Percentiles rank a stretch among this genome's conserved stretches.
phyloP scores from a whole-genome alignment of 345 rosid genomes.

The Bretschneidera sinensis region DNA sequence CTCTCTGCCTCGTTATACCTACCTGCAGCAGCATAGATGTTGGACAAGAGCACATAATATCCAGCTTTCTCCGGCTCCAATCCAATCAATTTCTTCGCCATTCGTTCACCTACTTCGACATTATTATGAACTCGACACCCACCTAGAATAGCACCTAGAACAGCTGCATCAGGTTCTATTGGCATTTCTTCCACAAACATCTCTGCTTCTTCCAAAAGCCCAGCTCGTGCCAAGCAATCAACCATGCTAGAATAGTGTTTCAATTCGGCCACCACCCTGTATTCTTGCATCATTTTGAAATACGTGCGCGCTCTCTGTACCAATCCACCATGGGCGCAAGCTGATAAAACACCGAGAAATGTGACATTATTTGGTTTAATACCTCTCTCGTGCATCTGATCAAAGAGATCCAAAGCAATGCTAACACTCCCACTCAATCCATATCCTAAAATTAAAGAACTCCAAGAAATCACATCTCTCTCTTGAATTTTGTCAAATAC shows the following conservation, averaged over 20 bases:
- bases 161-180: conserved; percentile 54
- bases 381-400: conserved; percentile 29
- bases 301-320: conserved; percentile 37
- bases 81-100: conserved; percentile 44
- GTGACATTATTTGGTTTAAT: conserved; percentile 53
- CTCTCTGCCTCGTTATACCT: conserved; percentile 52
- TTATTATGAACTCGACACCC: conserved; percentile 55
- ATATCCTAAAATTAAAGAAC: conserved; percentile 55
- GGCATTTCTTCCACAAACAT: conserved; percentile 49
- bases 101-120: conserved; percentile 52
- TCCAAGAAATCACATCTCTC: conserved; percentile 62
- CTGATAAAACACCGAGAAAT: conserved; percentile 60
- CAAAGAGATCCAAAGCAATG: conserved; percentile 35
- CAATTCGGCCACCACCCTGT: conserved; percentile 36
- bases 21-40: conserved; percentile 40
- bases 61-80: conserved; percentile 47
- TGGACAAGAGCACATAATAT: conserved; percentile 50
- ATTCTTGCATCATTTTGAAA: conserved; percentile 38
- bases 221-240: conserved; percentile 59
- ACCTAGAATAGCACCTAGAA: conserved; percentile 44
- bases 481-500: conserved; percentile 37
- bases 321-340: conserved; percentile 62
- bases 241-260: conserved; percentile 53
- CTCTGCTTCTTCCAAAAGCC: conserved; percentile 58
- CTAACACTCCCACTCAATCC: conserved; percentile 44